phyloP scores from a whole-genome alignment of 208 protist genomes.

The Herpetomonas samuelpessoai region DNA sequence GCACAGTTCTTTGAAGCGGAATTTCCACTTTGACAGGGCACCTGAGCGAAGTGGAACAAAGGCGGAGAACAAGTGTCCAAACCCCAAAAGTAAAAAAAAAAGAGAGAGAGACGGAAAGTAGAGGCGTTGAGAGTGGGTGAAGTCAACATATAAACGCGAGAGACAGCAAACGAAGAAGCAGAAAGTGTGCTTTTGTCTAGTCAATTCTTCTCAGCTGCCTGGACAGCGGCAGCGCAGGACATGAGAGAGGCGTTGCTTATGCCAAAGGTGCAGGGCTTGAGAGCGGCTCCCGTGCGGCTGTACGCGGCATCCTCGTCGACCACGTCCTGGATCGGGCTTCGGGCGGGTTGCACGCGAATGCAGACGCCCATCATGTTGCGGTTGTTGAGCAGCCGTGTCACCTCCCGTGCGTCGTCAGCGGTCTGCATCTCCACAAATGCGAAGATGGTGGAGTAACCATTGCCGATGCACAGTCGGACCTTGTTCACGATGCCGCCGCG shows the following conservation, averaged over 20 bases:
- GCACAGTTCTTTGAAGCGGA: background rate
- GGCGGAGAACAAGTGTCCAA: constrained; percentile 14
- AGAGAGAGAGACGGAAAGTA: constrained; percentile 2
- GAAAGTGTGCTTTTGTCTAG: constrained; percentile 11
- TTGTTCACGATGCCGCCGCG: constrained; percentile 67
- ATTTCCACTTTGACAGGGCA: constrained; percentile 2
- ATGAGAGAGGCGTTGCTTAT: constrained; percentile 20
- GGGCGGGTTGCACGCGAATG: constrained; percentile 71
- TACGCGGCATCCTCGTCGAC: constrained; percentile 58
- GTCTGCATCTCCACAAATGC: constrained; percentile 86
- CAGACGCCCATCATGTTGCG: constrained; percentile 47
- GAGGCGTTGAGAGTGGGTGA: background rate
- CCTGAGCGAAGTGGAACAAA: constrained; percentile 13
- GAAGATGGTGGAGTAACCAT: constrained; percentile 65
- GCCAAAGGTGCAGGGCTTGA: constrained; percentile 68
- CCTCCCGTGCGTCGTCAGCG: constrained; percentile 36
- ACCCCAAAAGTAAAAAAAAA: constrained; percentile 1
- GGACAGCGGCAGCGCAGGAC: constrained; percentile 10
- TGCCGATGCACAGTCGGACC: constrained; percentile 69
- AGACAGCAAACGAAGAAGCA: constrained; percentile 1
- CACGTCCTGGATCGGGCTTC: constrained; percentile 78
- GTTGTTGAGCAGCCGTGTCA: constrained; percentile 48
- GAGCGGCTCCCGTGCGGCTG: constrained; percentile 21
- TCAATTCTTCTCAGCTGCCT: constrained; percentile 3
- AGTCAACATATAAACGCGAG: constrained; percentile 4